A percentile compares a stretch with the other conserved stretches of the same genome.
Evolutionary conservation across 768 basidiomycete genomes (phyloP).

Genomic region (Tulasnella sp.): DNA sequence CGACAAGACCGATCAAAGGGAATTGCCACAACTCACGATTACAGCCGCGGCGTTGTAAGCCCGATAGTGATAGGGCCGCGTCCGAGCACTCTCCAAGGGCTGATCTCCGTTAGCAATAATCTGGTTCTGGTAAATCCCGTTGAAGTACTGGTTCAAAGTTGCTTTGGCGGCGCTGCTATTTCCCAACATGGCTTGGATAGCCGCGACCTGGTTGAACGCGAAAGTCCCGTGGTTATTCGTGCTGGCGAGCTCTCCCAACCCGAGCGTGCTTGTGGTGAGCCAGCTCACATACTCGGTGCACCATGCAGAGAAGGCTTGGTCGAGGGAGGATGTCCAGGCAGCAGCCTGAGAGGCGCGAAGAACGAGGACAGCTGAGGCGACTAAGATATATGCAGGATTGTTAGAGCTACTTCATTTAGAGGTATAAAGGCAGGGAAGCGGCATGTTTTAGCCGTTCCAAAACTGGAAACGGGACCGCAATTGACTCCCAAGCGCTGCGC

Average conservation of each 20-base stretch:
- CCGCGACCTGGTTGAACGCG: conserved; percentile 23
- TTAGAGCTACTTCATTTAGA: too few relatives aligned
- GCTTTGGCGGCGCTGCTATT: conserved; percentile 21
- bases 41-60: conserved; percentile 26
- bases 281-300: conserved; percentile 21
- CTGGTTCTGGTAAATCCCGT: conserved; percentile 21
- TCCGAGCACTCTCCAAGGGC: conserved; percentile 25
- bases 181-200: conserved; percentile 23
- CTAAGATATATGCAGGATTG: background rate
- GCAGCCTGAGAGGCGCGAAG: conserved; percentile 18
- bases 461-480: background rate
- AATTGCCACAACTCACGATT: conserved; percentile 10
- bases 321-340: conserved; percentile 21
- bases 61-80: conserved; percentile 26
- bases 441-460: background rate
- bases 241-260: conserved; percentile 18
- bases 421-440: too few relatives aligned
- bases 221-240: conserved; percentile 26
- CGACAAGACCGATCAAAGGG: background rate
- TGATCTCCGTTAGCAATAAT: conserved; percentile 26
- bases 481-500: too few relatives aligned
- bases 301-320: conserved; percentile 23
- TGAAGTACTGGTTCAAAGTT: conserved; percentile 22
- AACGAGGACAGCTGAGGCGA: conserved; percentile 22
- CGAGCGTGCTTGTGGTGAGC: conserved; percentile 18